Base-by-base conservation (phyloP, 2,329 filamentous ascomycete genomes). In the Dactylellina sp. region DNA sequence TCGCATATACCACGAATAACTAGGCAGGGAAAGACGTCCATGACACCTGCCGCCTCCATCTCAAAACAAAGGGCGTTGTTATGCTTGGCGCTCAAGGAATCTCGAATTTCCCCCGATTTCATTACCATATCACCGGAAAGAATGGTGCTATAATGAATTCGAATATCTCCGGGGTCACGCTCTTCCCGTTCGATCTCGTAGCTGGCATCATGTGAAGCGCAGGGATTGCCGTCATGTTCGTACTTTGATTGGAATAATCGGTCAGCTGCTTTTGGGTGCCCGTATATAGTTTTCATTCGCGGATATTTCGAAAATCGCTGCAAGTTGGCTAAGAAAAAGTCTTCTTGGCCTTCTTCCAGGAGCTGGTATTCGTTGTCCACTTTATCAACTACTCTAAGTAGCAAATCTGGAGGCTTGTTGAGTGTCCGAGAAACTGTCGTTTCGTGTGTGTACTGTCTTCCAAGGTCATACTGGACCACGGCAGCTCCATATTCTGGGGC, bases 31-130 rank as follows among this genome's bases (percentile, higher is more conserved):
- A 49, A 65, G 6, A 49, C 22, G n/a, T 28, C 2, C 80, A 78
- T 50, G 83, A 83, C 49, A 82, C 81, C 63, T 6, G 55, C 46
- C 7, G 63, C 53, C 25, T 65, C 62, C 42, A 50, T 65, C 32
- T 65, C 62, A 16, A 65, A 65, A 16, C 61, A 65, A 14, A 57
- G 2, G 20, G 42, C 42, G 0, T 35, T 42, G 5, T 22, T 52
- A 1, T 49, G 16, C 20, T 49, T 2, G 0, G 20, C 9, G n/a
- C 39, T 32, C n/a, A 49, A 40, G 1, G 16, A 22, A 14, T 65
- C 52, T 12, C 61, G 56, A 4, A 9, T 22, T 28, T 32, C 6
- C 9, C 20, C 61, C 20, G 28, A 14, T n/a, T 47, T 39, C 7
- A 65, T 40, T 1, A 61, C 28, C 3, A 7, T 1, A 40, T 37